These are phyloP conservation scores for Lycium ferocissimum DNA, from an alignment of 257 asterid genomes.

Conservation along the genomic window DNA sequence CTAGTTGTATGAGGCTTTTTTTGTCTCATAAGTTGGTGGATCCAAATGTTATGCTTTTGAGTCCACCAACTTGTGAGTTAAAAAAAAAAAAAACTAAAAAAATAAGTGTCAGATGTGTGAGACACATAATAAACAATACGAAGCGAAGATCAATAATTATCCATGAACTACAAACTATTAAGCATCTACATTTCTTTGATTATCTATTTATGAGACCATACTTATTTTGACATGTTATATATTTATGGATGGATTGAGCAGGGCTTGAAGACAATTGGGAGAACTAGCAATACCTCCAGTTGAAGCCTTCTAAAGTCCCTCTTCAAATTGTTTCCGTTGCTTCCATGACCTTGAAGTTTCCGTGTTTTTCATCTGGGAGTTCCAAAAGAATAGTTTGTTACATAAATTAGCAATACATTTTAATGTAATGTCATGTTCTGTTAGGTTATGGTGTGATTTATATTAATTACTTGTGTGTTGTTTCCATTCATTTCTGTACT, in stretches of 20 bases:
- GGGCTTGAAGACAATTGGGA: constrained; percentile 58
- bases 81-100: not conserved
- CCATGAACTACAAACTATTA: no score
- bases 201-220: not conserved
- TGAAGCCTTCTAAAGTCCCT: constrained; percentile 37
- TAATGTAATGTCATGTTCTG: not conserved
- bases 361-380: not conserved
- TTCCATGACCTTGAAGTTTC: not conserved
- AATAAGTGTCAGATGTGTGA: no score
- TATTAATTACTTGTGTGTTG: not conserved
- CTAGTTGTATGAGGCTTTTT: no score
- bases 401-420: not conserved
- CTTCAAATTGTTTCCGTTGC: constrained; percentile 39
- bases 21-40: no score
- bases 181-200: not conserved
- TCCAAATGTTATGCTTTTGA: no score
- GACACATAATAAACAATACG: no score
- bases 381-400: not conserved
- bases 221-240: constrained; percentile 7
- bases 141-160: no score
- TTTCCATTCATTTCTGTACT: not conserved
- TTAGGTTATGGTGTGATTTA: not conserved
- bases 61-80: not conserved
- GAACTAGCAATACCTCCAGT: constrained; percentile 38
- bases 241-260: constrained; percentile 33